Base-by-base conservation (phyloP, 306 rosid genomes). In the Cucurbita moschata region DNA sequence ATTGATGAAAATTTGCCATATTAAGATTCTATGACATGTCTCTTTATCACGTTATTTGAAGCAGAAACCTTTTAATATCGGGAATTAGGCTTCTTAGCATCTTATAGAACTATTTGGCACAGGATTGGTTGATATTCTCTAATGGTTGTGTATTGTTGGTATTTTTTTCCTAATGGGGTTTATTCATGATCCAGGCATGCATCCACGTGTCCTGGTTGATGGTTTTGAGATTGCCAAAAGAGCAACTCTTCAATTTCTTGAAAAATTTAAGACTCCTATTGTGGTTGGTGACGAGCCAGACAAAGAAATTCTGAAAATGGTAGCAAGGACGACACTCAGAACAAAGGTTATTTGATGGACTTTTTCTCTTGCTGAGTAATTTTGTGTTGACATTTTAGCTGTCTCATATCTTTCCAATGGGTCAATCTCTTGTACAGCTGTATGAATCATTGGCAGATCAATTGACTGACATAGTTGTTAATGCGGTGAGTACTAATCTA, bases 191-290 rank as follows among this genome's bases (percentile, higher is more conserved):
- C 19, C 66, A 94, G 99, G 99, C 60, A 91, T 94, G 97, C 99
- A 94, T 89, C 99, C 99, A 18, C 97, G 99, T 37, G 90, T 94
- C 10, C 74, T 94, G 79, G 97, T 94, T 67, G 99, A 94, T 85
- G 99, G 99, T 51, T 91, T 94, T 79, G 99, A 94, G 85, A 91
- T 91, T 81, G 99, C 99, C 47, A 94, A 94, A 72, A 79, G 79
- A 76, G 95, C 99, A 50, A 94, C 97, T 8, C 92, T 94, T 59
- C 92, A 91, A 42, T 94, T 91, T 79, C 88, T 94, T 42, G 99
- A 94, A 65, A 86, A 85, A 72, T 94, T 94, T 75, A 94, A 86
- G 87, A 94, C 90, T 38, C 87, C 88, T 57, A 94, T 91, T 19
- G 96, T 89, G 78, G 86, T 94, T 81, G 99, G 97, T 49, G 77